Percentiles rank a stretch among this genome's conserved stretches.
These are phyloP conservation scores for Geotrichum reessii DNA, from an alignment of 1,139 yeast genomes.

Conservation along the genomic window DNA sequence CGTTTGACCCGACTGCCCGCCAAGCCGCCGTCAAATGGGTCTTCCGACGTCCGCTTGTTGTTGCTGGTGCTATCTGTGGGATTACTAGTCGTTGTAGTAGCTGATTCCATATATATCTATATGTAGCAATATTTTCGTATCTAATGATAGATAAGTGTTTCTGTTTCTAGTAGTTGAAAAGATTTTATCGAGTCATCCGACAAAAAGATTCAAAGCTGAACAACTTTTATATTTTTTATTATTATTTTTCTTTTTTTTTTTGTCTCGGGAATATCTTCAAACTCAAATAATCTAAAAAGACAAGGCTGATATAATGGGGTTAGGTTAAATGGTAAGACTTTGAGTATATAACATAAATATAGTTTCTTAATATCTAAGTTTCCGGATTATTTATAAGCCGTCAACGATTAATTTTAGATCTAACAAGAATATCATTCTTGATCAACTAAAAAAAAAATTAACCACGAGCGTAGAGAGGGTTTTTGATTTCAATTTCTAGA, in stretches of 20 bases:
- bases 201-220: background rate
- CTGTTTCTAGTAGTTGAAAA: background rate
- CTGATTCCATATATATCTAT: background rate
- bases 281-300: background rate
- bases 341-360: background rate
- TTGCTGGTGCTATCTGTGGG: background rate
- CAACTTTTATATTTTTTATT: background rate
- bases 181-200: background rate
- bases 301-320: background rate
- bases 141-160: background rate
- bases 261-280: background rate
- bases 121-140: background rate
- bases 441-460: background rate
- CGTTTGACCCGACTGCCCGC: conserved; percentile 38
- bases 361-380: background rate
- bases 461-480: conserved; percentile 13
- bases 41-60: background rate
- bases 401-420: background rate
- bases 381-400: background rate
- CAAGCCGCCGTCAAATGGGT: background rate
- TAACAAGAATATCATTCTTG: background rate
- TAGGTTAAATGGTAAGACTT: background rate
- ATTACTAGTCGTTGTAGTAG: background rate
- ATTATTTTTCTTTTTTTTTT: too few species aligned
- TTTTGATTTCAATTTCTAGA: conserved; percentile 1